phyloP scores from a whole-genome alignment of 257 asterid species.

The Sherardia arvensis region DNA sequence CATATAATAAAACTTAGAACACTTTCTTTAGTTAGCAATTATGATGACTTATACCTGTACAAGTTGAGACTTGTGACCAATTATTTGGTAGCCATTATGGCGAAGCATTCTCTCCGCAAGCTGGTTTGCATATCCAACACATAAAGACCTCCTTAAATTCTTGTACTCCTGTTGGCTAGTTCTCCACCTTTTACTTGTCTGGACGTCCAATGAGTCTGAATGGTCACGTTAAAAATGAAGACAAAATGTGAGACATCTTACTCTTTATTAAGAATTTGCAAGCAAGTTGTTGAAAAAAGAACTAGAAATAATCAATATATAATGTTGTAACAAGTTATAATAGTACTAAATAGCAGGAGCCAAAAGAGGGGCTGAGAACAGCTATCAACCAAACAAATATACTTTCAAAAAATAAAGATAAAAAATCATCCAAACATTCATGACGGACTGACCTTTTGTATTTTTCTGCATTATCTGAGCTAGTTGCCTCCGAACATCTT shows the following conservation, averaged over 20 bases:
- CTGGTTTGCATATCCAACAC: slow-evolving; percentile 82
- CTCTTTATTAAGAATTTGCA: background rate
- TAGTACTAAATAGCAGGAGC: background rate
- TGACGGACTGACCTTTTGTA: slow-evolving; percentile 47
- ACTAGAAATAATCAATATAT: background rate
- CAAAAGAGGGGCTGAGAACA: background rate
- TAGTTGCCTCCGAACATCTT: slow-evolving; percentile 78
- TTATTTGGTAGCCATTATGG: slow-evolving; percentile 80
- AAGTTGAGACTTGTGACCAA: slow-evolving; percentile 83
- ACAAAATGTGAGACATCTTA: background rate
- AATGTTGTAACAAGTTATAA: background rate
- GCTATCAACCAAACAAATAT: too few relatives aligned
- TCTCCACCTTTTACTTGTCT: slow-evolving; percentile 45
- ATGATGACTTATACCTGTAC: slow-evolving; percentile 55
- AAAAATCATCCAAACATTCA: too few relatives aligned
- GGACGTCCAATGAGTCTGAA: slow-evolving; percentile 62
- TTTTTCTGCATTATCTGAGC: slow-evolving; percentile 86
- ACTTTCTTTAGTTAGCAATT: background rate
- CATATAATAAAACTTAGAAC: background rate
- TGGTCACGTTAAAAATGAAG: slow-evolving; percentile 1
- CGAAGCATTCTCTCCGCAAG: slow-evolving; percentile 91
- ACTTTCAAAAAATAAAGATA: too few relatives aligned
- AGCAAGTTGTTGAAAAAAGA: background rate
- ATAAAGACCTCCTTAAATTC: slow-evolving; percentile 74
- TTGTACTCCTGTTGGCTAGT: slow-evolving; percentile 46